Percentiles rank a stretch among this genome's conserved stretches.
phyloP scores from a whole-genome alignment of 495 filamentous ascomycete species.

The Hypoxylon fuscum region DNA sequence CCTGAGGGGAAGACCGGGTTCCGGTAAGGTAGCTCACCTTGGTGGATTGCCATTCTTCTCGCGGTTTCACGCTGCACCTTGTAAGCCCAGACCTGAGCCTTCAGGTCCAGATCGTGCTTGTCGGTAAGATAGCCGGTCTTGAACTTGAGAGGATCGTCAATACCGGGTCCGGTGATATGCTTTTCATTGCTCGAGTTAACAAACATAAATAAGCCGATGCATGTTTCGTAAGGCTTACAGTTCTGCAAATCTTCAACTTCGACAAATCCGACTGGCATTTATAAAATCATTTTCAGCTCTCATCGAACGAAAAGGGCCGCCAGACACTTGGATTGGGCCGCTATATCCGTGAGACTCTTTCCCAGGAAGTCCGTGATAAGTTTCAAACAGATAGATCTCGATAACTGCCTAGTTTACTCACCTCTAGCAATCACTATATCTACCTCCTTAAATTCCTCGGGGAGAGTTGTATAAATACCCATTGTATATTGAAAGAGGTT shows the following conservation, averaged over 20 bases:
- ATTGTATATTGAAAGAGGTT: too few species aligned
- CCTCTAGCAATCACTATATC: conserved; percentile 48
- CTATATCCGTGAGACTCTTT: conserved; percentile 50
- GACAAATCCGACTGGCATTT: conserved; percentile 40
- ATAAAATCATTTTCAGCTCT: conserved; percentile 48
- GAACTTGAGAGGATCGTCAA: conserved; percentile 11
- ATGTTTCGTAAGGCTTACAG: too few species aligned
- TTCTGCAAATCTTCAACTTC: neutral
- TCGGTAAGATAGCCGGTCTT: conserved; percentile 14
- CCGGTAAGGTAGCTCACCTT: too few species aligned
- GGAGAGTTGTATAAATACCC: conserved; percentile 42
- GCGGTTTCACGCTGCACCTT: conserved; percentile 43
- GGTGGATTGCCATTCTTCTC: conserved; percentile 30
- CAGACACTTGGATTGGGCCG: conserved; percentile 59
- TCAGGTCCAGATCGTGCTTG: conserved; percentile 19
- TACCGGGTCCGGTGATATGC: conserved; percentile 38
- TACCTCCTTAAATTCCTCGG: conserved; percentile 35
- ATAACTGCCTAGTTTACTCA: conserved; percentile 30
- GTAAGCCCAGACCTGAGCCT: conserved; percentile 29
- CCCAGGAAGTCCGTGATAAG: conserved; percentile 46
- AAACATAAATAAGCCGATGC: too few species aligned
- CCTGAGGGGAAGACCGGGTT: too few species aligned
- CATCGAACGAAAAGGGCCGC: conserved; percentile 44
- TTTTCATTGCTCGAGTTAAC: too few species aligned
- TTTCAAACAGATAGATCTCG: too few species aligned